Base-by-base conservation (phyloP, 2,329 filamentous ascomycete genomes). In the Raffaelea deltoideospora region DNA sequence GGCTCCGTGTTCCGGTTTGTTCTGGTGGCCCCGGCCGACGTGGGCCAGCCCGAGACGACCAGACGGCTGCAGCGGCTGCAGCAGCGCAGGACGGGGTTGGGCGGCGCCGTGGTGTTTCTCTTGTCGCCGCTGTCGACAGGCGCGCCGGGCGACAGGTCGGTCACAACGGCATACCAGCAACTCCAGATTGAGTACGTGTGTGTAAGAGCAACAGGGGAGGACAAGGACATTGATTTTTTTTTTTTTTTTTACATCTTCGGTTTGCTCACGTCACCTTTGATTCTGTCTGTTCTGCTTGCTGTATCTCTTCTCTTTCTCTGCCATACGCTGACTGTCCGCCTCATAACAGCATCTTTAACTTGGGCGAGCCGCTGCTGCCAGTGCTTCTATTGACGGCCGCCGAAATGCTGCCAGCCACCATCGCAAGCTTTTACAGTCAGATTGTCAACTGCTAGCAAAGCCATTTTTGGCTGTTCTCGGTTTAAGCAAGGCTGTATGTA, bases 161-260 rank as follows among this genome's bases (percentile, higher is more conserved):
- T 13, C 42, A 48, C 7, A 49, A 45, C 11, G 37, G 53, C 22
- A 54, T 58, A 45, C 46, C 50, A 21, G 35, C 27, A 38, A 33
- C 23, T 72, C 26, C 65, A 72, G 35, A 50, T 61, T 34, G 49
- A 59, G 63, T 67, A 47, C 44, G 57, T 31, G n/a, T n/a, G n/a
- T n/a, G n/a, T n/a, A n/a, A n/a, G n/a, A n/a, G n/a, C n/a, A n/a
- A n/a, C n/a, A n/a, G n/a, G n/a, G n/a, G n/a, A n/a, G n/a, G n/a
- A n/a, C n/a, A n/a, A n/a, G n/a, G n/a, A n/a, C n/a, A n/a, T n/a
- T n/a, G n/a, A n/a, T n/a, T n/a, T n/a, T n/a, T n/a, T n/a, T n/a
- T n/a, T n/a, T n/a, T n/a, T n/a, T n/a, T n/a, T n/a, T n/a, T n/a
- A n/a, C n/a, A n/a, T n/a, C n/a, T n/a, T n/a, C n/a, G n/a, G n/a